Conservation (phyloP, 1,284 basidiomycete genomes). For the Ceratobasidium sp. region DNA sequence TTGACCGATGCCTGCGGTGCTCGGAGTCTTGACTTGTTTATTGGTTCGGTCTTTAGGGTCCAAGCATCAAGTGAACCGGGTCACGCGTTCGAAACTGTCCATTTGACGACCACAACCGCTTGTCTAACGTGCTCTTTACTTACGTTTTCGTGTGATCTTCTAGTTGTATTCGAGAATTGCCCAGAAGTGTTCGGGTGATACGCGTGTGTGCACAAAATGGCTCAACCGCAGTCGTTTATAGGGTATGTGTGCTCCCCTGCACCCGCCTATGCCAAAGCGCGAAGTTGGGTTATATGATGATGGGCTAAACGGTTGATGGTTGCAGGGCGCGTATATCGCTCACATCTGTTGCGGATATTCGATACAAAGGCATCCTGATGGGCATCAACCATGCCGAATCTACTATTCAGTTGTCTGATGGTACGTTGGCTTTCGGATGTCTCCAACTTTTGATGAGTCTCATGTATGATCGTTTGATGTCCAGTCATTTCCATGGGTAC, state of each 20-base stretch:
- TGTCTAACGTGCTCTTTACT: neutral
- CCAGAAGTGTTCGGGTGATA: neutral
- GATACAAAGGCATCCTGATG: slow-evolving; percentile 85
- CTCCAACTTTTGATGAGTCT: neutral
- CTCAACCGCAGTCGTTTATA: slow-evolving; percentile 40
- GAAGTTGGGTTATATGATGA: neutral
- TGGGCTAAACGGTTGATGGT: slow-evolving; percentile 1
- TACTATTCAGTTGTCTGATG: slow-evolving; percentile 87
- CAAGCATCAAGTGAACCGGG: neutral
- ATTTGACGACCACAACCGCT: slow-evolving; percentile 23
- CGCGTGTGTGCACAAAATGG: slow-evolving; percentile 9
- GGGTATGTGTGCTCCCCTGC: slow-evolving; percentile 35
- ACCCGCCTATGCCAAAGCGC: neutral
- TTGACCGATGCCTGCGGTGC: slow-evolving; percentile 14
- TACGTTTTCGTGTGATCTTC: neutral
- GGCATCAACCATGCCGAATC: slow-evolving; percentile 83
- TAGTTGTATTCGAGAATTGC: neutral
- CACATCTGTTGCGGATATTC: slow-evolving; percentile 88
- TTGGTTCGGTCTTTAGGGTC: slow-evolving; percentile 30
- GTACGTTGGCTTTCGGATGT: slow-evolving; percentile 53
- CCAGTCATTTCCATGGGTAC: slow-evolving; percentile 89
- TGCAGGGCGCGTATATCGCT: slow-evolving; percentile 66
- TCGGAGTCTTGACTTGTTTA: slow-evolving; percentile 22
- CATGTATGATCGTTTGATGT: slow-evolving; percentile 10
- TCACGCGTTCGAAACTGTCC: slow-evolving; percentile 20